Percentiles rank a stretch among this genome's conserved stretches.
Evolutionary conservation across 2,329 filamentous ascomycete species (phyloP).

Genomic region (Calonectria pseudoturangicola): DNA sequence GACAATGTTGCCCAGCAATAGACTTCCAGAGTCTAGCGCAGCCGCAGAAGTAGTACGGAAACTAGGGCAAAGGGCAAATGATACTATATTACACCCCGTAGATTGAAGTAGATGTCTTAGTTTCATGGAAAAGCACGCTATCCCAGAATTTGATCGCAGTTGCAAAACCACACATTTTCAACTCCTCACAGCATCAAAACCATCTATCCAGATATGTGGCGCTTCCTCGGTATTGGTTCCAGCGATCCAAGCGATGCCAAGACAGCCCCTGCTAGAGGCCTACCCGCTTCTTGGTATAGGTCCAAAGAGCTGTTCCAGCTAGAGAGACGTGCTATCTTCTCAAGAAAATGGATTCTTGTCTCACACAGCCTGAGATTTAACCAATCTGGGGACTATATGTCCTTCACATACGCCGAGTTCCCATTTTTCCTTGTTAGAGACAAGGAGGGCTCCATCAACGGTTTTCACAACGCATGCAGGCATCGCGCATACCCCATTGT

Average conservation of each 20-base stretch:
- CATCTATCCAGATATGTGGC: conserved; percentile 37
- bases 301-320: conserved; percentile 71
- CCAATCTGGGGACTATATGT: conserved; percentile 73
- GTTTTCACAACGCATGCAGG: conserved; percentile 77
- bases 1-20: background rate
- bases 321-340: conserved; percentile 73
- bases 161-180: background rate
- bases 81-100: conserved; percentile 30
- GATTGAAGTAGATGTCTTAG: conserved; percentile 16
- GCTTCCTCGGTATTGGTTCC: conserved; percentile 42
- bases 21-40: conserved; percentile 18
- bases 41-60: background rate
- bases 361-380: conserved; percentile 70
- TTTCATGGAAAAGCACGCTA: conserved; percentile 15
- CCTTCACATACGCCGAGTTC: conserved; percentile 73
- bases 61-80: conserved; percentile 17
- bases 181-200: background rate
- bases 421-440: conserved; percentile 71
- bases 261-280: conserved; percentile 54
- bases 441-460: conserved; percentile 70
- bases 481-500: conserved; percentile 76
- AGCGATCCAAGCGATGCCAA: conserved; percentile 30
- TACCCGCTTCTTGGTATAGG: conserved; percentile 71
- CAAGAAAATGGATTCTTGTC: conserved; percentile 71
- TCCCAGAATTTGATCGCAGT: background rate